phyloP scores from a whole-genome alignment of 192 early-diverging fungal genomes.

The Backusella westeae region DNA sequence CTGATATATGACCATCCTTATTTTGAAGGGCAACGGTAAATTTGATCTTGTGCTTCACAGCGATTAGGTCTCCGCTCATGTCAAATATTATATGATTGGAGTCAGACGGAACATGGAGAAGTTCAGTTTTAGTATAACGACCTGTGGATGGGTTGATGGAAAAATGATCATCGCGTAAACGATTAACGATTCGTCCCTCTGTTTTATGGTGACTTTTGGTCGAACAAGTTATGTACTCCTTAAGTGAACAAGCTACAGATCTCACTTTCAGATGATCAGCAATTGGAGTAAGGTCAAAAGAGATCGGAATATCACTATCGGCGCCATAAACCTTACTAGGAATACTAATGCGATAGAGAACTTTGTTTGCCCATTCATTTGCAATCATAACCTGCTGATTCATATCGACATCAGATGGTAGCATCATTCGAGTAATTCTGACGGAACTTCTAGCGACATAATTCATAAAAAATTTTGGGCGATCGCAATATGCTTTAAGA shows the following conservation, averaged over 20 bases:
- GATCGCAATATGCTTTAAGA: constrained; percentile 53
- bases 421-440: constrained; percentile 42
- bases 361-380: constrained; percentile 58
- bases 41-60: constrained; percentile 35
- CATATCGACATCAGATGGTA: constrained; percentile 44
- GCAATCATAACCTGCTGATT: constrained; percentile 45
- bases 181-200: constrained; percentile 9
- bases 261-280: constrained; percentile 44
- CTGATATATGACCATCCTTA: constrained; percentile 38
- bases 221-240: constrained; percentile 51
- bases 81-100: constrained; percentile 23
- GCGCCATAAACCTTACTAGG: constrained; percentile 49
- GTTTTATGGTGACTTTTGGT: constrained; percentile 16
- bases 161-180: constrained; percentile 15
- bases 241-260: constrained; percentile 44
- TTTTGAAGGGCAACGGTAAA: constrained; percentile 31
- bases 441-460: constrained; percentile 30
- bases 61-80: constrained; percentile 29
- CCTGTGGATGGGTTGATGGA: neutral
- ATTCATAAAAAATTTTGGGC: constrained; percentile 51
- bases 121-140: constrained; percentile 21
- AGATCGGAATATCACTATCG: constrained; percentile 47
- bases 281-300: constrained; percentile 48
- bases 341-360: constrained; percentile 54
- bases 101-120: constrained; percentile 16